A percentile compares a stretch with the other conserved stretches of the same genome.
phyloP scores from a whole-genome alignment of 2,329 filamentous ascomycete genomes.

The Colletotrichum orchidophilum region DNA sequence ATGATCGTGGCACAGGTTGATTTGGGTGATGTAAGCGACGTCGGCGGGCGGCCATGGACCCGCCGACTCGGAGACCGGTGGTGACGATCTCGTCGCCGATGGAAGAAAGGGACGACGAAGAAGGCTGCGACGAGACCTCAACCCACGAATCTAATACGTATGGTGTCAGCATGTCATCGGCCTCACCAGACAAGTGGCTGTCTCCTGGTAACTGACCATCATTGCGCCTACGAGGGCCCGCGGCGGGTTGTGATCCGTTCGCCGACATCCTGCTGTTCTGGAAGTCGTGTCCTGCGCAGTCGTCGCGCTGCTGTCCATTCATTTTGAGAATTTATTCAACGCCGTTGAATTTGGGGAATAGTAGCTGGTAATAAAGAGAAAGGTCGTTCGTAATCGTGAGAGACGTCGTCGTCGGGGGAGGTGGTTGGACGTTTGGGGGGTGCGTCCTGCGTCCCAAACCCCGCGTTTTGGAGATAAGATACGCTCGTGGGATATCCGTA shows the following conservation, averaged over 20 bases:
- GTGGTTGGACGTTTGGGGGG: conserved; percentile 25
- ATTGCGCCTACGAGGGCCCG: conserved; percentile 32
- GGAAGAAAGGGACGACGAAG: conserved; percentile 90
- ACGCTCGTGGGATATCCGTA: conserved; percentile 26
- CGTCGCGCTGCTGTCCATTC: conserved; percentile 33
- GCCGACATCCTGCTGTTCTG: conserved; percentile 36
- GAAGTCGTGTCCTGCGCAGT: conserved; percentile 38
- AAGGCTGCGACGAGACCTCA: conserved; percentile 91
- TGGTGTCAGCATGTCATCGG: conserved; percentile 12
- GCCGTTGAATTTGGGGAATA: neutral
- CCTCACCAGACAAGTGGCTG: conserved; percentile 26
- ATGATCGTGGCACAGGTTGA: conserved; percentile 45
- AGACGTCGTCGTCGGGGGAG: conserved; percentile 12
- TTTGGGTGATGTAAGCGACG: conserved; percentile 50
- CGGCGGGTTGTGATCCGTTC: conserved; percentile 28
- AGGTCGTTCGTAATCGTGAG: neutral
- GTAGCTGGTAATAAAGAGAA: neutral
- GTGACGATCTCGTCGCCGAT: conserved; percentile 90
- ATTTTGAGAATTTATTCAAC: conserved; percentile 7
- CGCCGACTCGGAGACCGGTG: conserved; percentile 82
- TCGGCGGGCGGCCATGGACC: conserved; percentile 69
- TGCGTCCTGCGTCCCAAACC: conserved; percentile 32
- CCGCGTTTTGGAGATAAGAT: conserved; percentile 34
- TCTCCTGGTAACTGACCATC: conserved; percentile 36
- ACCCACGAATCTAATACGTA: conserved; percentile 86